phyloP scores from a whole-genome alignment of 768 basidiomycete genomes.

The Russula ochroleuca region DNA sequence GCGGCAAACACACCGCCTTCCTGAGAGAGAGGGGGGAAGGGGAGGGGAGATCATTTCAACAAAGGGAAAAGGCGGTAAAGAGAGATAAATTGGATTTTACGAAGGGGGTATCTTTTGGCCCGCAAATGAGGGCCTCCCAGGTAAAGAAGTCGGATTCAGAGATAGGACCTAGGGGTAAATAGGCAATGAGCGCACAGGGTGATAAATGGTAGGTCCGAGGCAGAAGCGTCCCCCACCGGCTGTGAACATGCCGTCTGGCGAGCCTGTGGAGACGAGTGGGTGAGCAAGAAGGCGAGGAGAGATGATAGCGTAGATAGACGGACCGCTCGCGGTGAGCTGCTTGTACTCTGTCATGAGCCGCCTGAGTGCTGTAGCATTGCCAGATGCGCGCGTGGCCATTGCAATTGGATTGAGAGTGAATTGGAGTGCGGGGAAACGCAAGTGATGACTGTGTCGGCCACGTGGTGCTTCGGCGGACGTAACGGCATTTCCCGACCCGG shows the following conservation, averaged over 20 bases:
- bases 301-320: conserved; percentile 15
- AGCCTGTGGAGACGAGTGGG: conserved; percentile 43
- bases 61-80: conserved; percentile 1
- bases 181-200: not conserved
- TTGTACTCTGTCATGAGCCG: conserved; percentile 93
- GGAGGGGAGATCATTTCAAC: not conserved
- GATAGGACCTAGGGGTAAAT: conserved; percentile 57
- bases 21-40: conserved; percentile 36
- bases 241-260: conserved; percentile 95
- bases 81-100: conserved; percentile 42
- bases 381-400: conserved; percentile 54
- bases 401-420: too few species aligned
- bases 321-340: conserved; percentile 76
- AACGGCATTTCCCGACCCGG: not conserved
- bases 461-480: not conserved
- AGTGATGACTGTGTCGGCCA: not conserved
- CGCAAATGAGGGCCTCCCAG: conserved; percentile 93
- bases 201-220: not conserved
- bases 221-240: conserved; percentile 52
- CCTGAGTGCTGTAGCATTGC: conserved; percentile 68
- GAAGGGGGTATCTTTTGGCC: conserved; percentile 93
- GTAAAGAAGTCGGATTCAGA: conserved; percentile 92
- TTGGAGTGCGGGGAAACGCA: not conserved
- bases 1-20: conserved; percentile 96
- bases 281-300: conserved; percentile 4